Conservation (phyloP, 2,329 filamentous ascomycete genomes). For the Talaromyces islandicus region DNA sequence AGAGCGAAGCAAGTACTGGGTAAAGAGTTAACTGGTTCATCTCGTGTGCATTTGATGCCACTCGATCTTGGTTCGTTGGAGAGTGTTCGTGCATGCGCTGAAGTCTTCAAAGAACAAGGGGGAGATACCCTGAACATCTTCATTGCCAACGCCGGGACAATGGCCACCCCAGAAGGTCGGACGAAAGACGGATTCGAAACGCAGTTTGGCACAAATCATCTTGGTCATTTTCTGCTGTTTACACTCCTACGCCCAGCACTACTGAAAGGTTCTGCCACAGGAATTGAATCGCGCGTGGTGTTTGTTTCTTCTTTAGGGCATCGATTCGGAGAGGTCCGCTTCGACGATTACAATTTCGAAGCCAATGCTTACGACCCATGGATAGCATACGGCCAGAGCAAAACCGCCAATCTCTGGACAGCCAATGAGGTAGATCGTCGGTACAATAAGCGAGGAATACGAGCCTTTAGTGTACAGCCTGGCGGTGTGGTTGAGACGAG, state of each 20-base stretch:
- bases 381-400: conserved; percentile 10
- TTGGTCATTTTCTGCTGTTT: conserved; percentile 31
- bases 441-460: not conserved
- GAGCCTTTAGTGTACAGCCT: conserved; percentile 6
- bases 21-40: not conserved
- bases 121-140: conserved; percentile 22
- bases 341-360: conserved; percentile 39
- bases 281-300: conserved; percentile 14
- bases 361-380: conserved; percentile 7
- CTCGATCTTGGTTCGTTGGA: not conserved
- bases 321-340: conserved; percentile 18
- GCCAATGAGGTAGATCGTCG: conserved; percentile 4
- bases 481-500: conserved; percentile 1
- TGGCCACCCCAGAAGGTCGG: conserved; percentile 18
- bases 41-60: not conserved
- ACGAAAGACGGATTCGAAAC: conserved; percentile 26
- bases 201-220: conserved; percentile 29
- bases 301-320: conserved; percentile 19
- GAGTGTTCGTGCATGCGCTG: not conserved
- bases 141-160: conserved; percentile 29
- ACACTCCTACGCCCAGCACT: conserved; percentile 22
- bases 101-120: conserved; percentile 4
- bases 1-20: conserved; percentile 1
- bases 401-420: conserved; percentile 10
- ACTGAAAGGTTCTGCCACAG: conserved; percentile 14